phyloP scores from a whole-genome alignment of 2,329 filamentous ascomycete species.

The Epichloe hybrida region DNA sequence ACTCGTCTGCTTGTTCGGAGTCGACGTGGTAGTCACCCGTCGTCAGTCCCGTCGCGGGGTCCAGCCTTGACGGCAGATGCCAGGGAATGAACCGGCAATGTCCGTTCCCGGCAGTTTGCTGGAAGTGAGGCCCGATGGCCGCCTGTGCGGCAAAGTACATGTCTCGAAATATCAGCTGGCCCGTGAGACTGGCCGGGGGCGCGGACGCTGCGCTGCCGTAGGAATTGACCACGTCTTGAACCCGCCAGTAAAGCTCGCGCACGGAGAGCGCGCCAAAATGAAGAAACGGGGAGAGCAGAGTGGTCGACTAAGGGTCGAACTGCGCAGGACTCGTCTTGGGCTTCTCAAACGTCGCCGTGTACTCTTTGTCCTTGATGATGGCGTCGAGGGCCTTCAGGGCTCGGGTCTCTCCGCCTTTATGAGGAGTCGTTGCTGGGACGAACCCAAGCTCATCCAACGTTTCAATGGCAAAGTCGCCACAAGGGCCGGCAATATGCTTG shows the following conservation, averaged over 20 bases:
- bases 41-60: conserved; percentile 28
- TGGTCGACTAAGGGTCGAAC: conserved; percentile 60
- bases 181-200: conserved; percentile 59
- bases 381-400: conserved; percentile 45
- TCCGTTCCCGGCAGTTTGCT: conserved; percentile 50
- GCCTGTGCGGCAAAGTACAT: conserved; percentile 77
- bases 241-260: conserved; percentile 60
- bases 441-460: conserved; percentile 60
- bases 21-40: conserved; percentile 53
- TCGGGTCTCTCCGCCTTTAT: conserved; percentile 56
- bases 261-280: conserved; percentile 63
- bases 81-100: conserved; percentile 65
- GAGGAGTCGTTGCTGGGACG: conserved; percentile 47
- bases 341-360: conserved; percentile 63
- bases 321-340: conserved; percentile 62
- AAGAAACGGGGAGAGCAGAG: conserved; percentile 57
- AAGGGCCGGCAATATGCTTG: conserved; percentile 47
- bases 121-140: conserved; percentile 48
- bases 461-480: conserved; percentile 55
- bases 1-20: conserved; percentile 44
- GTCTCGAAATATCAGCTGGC: conserved; percentile 64
- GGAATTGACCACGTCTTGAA: conserved; percentile 45
- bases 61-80: conserved; percentile 54
- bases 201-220: conserved; percentile 43
- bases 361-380: conserved; percentile 48